Base-by-base conservation (phyloP, 768 basidiomycete species). In the Boletus reticuloceps region DNA sequence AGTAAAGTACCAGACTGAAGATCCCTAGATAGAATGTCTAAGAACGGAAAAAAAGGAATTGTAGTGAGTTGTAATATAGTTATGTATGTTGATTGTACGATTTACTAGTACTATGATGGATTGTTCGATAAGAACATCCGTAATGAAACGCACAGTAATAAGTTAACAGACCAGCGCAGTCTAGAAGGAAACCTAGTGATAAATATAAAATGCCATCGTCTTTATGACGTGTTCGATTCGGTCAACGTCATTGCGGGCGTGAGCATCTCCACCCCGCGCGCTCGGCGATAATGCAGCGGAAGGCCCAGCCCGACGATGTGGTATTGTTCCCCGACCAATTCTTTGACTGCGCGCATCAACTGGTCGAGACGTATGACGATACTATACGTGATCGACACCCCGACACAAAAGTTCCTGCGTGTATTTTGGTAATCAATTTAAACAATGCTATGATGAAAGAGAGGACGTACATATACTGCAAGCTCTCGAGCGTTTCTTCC, bases 291-390 rank as follows among this genome's bases (percentile, higher is more conserved):
- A 55, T 72, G 50, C 31, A 58, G 27, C 29, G 59, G 66, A 50
- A 51, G 58, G 34, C 80, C 84, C 16, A 89, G 71, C 1, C 88
- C 88, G 48, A 85, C 81, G 16, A 93, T 88, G 66, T 92, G 88
- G 66, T 89, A 91, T 59, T 90, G 88, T 68, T 94, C 91, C 2
- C 91, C 91, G 2, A 94, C 89, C 39, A 94, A 74, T 69, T 93
- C 89, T 66, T 94, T 94, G 12, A 83, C 82, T 3, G 89, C 89
- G 3, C 91, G 64, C 84, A 94, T 89, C 54, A 94, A 69, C 50
- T 82, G 75, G 65, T 94, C 92, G 8, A 94, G 73, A 13, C 89
- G 80, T 9, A 79, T 79, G 20, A 94, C 73, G 40, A 94, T 81
- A 0, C 80, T 77, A 58, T 81, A 88, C 0, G 86, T 76, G 1